Evolutionary conservation across 2,329 filamentous ascomycete species (phyloP).

Genomic region (Eutypa lata): DNA sequence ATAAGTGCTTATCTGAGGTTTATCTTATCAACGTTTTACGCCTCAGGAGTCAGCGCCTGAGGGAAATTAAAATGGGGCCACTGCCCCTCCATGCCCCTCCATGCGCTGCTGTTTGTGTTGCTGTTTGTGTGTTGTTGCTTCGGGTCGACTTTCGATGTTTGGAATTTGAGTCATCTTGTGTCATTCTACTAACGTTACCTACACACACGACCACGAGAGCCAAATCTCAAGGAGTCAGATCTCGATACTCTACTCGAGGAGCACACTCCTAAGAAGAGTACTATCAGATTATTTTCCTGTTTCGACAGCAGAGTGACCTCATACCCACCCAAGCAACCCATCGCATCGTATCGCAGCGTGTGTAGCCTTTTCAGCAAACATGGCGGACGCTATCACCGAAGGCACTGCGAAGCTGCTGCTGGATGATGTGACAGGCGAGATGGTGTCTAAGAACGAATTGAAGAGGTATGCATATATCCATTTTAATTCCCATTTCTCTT

Average conservation of each 20-base stretch:
- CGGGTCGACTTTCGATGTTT: neutral
- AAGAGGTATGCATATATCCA: conserved; percentile 38
- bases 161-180: neutral
- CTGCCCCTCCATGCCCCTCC: neutral
- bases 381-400: conserved; percentile 40
- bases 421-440: conserved; percentile 63
- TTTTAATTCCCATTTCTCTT: neutral
- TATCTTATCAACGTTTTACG: no score
- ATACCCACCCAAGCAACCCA: neutral
- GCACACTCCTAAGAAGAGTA: no score
- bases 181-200: neutral
- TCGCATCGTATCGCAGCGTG: neutral
- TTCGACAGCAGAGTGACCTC: neutral
- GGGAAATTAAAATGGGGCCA: neutral
- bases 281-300: no score
- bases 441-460: conserved; percentile 61
- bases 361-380: conserved; percentile 17
- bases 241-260: no score
- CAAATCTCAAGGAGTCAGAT: no score
- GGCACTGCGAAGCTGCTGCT: conserved; percentile 56
- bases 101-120: neutral
- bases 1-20: no score
- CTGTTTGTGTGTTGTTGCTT: no score
- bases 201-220: no score
- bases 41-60: no score